Base-by-base conservation (phyloP, 768 basidiomycete species). In the Lactarius sp. region DNA sequence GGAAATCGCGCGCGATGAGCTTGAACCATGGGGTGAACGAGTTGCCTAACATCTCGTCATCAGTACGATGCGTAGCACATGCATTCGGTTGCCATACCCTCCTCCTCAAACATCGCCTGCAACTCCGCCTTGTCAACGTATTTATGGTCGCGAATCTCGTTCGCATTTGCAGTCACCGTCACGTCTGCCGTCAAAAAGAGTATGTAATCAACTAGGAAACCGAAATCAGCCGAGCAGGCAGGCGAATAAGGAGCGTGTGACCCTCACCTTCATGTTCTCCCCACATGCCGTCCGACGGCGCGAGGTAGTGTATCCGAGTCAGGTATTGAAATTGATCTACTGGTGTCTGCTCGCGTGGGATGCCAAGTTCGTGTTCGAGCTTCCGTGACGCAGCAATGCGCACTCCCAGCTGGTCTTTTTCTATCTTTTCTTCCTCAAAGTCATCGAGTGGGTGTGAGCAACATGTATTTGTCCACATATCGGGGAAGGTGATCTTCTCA, bases 391-490 rank as follows among this genome's bases (percentile, higher is more conserved):
- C 97, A n/a, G 97, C 97, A 41, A 86, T 75, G 55, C 86, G 82
- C 36, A 97, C 95, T 59, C 95, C 95, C 70, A 83, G 78, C 73
- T 97, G 90, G 41, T 85, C 83, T 68, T 77, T 69, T 75, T 91
- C 90, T 8, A 85, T 73, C 77, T 87, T 92, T 76, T 94, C 88
- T 68, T 84, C 82, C 65, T 87, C 88, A 68, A 94, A 92, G 76
- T 98, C 97, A 69, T 92, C 87, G 55, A 99, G 80, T 18, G 96
- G 96, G 73, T 99, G 96, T 27, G 92, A 94, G 77, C 96, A 99
- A 74, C 97, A 99, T 8, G 97, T 98, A 76, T 99, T 99, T 37
- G 97, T 99, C 97, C 97, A 99, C 94, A 98, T 94, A 70, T 92
- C 83, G 6, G 97, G 97, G 78, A 99, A 99, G 7, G 97, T 99